Percentiles rank a stretch among this genome's conserved stretches.
phyloP scores from a whole-genome alignment of 139 green algal genomes.

The Trebouxia sp. region DNA sequence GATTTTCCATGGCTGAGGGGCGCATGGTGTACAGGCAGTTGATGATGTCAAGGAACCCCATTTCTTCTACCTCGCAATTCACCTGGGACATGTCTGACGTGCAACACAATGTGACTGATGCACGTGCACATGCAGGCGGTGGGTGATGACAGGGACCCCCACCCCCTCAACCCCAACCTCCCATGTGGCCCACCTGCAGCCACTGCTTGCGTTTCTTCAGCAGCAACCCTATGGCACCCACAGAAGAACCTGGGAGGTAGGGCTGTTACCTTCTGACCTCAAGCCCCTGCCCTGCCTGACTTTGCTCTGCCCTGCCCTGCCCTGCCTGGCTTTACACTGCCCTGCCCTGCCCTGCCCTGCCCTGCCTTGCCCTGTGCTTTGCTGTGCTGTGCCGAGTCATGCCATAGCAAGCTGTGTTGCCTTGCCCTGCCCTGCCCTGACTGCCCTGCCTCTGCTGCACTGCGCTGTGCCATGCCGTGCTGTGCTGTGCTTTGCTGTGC shows the following conservation, averaged over 20 bases:
- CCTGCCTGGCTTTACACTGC: not conserved
- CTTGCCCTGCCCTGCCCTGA: not conserved
- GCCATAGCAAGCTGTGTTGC: too few species aligned
- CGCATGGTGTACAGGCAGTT: too few species aligned
- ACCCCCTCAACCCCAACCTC: slow-evolving; percentile 30
- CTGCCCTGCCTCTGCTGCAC: too few species aligned
- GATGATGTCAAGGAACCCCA: too few species aligned
- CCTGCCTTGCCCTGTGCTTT: not conserved
- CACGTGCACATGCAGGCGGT: not conserved
- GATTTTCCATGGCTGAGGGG: too few species aligned
- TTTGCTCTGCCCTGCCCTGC: not conserved
- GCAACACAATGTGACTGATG: too few species aligned
- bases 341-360: not conserved
- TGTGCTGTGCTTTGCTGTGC: not conserved
- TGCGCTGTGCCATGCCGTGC: not conserved
- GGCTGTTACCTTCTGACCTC: not conserved
- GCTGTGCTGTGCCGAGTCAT: too few species aligned
- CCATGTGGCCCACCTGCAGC: slow-evolving; percentile 69
- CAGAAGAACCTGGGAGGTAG: slow-evolving; percentile 47
- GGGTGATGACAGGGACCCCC: slow-evolving; percentile 72
- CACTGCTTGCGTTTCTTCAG: slow-evolving; percentile 91
- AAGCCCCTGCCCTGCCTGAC: not conserved
- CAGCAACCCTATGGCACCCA: slow-evolving; percentile 68
- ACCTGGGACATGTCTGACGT: too few species aligned
- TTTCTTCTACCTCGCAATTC: too few species aligned